phyloP scores from a whole-genome alignment of 163 green algal genomes.

The Prototheca wickerhamii region DNA sequence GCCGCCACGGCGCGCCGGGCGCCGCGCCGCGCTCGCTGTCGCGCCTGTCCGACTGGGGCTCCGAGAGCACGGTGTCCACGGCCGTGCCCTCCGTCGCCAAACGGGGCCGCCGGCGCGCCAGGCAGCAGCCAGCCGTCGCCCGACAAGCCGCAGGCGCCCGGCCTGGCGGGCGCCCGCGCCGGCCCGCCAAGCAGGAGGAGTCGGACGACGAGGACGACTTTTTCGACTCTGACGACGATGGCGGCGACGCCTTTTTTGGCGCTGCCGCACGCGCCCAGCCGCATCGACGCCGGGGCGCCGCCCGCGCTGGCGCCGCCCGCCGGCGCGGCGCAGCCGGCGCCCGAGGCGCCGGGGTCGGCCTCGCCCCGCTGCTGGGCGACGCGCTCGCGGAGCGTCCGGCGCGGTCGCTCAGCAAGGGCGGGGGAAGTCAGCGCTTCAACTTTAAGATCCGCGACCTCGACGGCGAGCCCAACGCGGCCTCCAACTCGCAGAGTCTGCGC shows the following conservation, averaged over 20 bases:
- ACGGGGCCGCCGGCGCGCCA: slow-evolving; percentile 1
- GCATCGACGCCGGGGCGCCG: background rate
- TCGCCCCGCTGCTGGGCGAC: background rate
- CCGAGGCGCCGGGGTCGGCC: background rate
- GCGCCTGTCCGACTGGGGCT: background rate
- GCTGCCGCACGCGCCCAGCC: background rate
- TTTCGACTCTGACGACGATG: slow-evolving; percentile 35
- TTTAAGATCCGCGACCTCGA: background rate
- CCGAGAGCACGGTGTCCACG: background rate
- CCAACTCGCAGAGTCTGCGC: background rate
- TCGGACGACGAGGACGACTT: slow-evolving; percentile 36
- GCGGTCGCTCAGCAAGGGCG: background rate
- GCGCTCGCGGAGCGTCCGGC: background rate
- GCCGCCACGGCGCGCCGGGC: background rate
- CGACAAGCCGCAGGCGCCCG: background rate
- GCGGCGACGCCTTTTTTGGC: background rate
- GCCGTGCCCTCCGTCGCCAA: no score
- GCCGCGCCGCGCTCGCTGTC: background rate
- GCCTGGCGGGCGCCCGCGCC: background rate
- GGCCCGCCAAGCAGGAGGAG: slow-evolving; percentile 1
- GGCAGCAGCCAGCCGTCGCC: background rate
- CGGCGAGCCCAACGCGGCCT: background rate
- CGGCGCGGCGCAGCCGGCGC: background rate
- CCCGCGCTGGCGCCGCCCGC: background rate
- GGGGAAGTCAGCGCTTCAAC: background rate